phyloP scores from a whole-genome alignment of 129 eudicot genomes.

The Deinandra increscens region DNA sequence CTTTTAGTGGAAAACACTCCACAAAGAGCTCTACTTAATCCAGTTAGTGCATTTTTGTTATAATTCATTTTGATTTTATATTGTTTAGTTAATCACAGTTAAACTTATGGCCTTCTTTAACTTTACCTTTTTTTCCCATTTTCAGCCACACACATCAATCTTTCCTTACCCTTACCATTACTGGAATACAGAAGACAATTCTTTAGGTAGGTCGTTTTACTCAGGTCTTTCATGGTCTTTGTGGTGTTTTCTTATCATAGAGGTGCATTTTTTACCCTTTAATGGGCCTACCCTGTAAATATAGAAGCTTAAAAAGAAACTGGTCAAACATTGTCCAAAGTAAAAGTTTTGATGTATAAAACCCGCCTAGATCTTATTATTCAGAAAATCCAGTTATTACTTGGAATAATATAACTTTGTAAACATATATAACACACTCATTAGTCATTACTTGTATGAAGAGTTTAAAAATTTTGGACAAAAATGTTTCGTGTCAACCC shows the following conservation, averaged over 20 bases:
- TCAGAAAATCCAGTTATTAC: neutral
- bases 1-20: conserved; percentile 58
- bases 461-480: neutral
- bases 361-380: neutral
- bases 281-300: neutral
- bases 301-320: neutral
- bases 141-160: conserved; percentile 66
- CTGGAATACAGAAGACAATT: conserved; percentile 46
- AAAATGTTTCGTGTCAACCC: neutral
- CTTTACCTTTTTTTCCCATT: neutral
- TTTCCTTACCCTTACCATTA: conserved; percentile 53
- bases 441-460: neutral
- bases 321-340: neutral
- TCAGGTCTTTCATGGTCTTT: neutral
- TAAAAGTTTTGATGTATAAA: neutral
- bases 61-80: neutral
- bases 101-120: conserved; percentile 5
- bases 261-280: neutral
- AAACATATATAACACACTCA: neutral
- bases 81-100: neutral
- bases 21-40: conserved; percentile 59
- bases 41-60: conserved; percentile 39
- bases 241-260: neutral
- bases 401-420: neutral
- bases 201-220: conserved; percentile 46